Evolutionary conservation across 176 grass and related monocot genomes (phyloP), one percentile per base, ranked within the genome.

Genomic region (Metroxylon sagu): DNA sequence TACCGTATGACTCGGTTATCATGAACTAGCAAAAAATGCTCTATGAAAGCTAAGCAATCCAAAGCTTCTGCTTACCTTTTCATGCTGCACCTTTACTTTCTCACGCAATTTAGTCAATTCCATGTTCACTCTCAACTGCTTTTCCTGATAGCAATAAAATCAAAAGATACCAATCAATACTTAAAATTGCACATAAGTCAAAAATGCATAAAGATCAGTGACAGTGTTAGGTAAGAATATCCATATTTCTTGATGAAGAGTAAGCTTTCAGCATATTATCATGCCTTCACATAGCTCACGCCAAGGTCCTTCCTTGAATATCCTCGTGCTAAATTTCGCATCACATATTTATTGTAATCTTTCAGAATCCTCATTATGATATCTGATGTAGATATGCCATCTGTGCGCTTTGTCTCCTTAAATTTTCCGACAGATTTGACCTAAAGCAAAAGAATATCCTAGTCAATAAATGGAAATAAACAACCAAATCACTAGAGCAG

Each of bases 351-450:
- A 60, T 98, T 98, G 23, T 98, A 98, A 67, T 98, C 94, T 53
- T 98, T 98, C 29, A 93, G 68, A 53, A 98, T 98, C 70, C 94
- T 85, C 94, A 98, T 98, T 81, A 98, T 98, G 51, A 98, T 76
- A 54, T 98, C 88, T 18, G 94, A 98, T 70, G 94, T 98, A 27
- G 94, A 98, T 71, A 98, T 79, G 0, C 94, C 94, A 0, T 93
- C 79, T 25, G 88, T 98, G 16, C 88, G 64, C 66, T 89, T 98
- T 53, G 94, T 98, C 76, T 98, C 94, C 71, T 83, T 98, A 83
- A 98, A 98, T 71, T 92, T 98, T 53, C 94, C 93, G 16, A 92
- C 81, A 48, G 86, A 87, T 28, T 98, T 98, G 50, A 98, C 84
- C 93, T 92, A 25, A 3, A 70, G 5, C 6, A 28, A 70, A 49